Conservation (phyloP, 129 eudicot species). For the Ambrosia trifida region DNA sequence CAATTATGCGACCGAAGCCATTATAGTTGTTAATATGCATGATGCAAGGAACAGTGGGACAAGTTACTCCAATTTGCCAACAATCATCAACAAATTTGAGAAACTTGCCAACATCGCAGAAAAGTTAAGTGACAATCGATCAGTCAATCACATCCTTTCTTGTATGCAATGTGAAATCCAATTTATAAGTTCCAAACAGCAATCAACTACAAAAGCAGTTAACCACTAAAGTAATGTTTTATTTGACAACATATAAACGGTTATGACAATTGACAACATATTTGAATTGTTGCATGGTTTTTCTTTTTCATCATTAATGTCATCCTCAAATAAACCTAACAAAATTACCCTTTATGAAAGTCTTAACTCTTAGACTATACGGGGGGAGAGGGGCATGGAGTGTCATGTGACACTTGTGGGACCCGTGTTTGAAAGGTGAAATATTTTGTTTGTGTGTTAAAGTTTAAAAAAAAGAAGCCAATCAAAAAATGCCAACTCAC, state of each 20-base stretch:
- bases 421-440: too few relatives aligned
- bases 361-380: too few relatives aligned
- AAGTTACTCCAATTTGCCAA: conserved; percentile 86
- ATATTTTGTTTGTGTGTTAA: too few relatives aligned
- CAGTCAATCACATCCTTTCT: conserved; percentile 96
- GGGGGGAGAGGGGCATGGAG: too few relatives aligned
- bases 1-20: conserved; percentile 95
- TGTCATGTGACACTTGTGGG: too few relatives aligned
- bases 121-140: conserved; percentile 92
- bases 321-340: too few relatives aligned
- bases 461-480: too few relatives aligned
- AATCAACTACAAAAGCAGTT: neutral
- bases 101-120: conserved; percentile 87
- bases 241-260: neutral
- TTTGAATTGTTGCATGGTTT: too few relatives aligned
- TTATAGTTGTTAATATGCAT: conserved; percentile 95
- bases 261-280: too few relatives aligned
- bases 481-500: too few relatives aligned
- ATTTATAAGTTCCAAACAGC: neutral
- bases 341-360: too few relatives aligned
- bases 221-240: conserved; percentile 1
- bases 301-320: too few relatives aligned
- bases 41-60: conserved; percentile 98
- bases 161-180: conserved; percentile 47
- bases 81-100: conserved; percentile 93